Base-by-base conservation (phyloP, 2,329 filamentous ascomycete species). In the Alternaria triticimaculans region DNA sequence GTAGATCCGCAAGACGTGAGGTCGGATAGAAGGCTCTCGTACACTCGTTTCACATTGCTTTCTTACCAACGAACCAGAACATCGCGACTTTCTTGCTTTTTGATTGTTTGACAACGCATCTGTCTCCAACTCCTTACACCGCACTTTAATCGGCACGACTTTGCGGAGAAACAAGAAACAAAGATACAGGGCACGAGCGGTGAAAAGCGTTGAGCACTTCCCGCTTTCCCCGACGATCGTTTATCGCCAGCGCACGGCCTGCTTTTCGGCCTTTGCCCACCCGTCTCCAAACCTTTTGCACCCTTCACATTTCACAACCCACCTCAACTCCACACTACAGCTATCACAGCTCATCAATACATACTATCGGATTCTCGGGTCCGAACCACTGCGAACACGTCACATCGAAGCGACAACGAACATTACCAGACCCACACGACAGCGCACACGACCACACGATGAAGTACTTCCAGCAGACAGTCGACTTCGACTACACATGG, bases 401-500 rank as follows among this genome's bases (percentile, higher is more conserved):
- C 54, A 55, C 63, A 61, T 56, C 56, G 41, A 20, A 21, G 37
- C 55, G 56, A 54, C 26, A 58, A 20, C 49, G 46, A 25, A 46
- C 41, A 12, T 41, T 8, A 21, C 37, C 46, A 12, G 9, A 43
- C 48, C 41, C 60, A 45, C 46, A 45, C 51, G 26, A 59, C 60
- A 68, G 63, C 50, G 46, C 59, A 70, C 69, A 70, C 71, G 63
- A 66, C 51, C 60, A 60, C 55, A 65, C 61, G 15, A 98, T 99
- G 96, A 97, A 96, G 87, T 92, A 98, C 83, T 98, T 98, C 78
- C 92, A 93, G 73, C 96, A 93, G 76, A 85, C 86, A 43, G 92
- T 93, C 82, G 94, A 93, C 65, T 99, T 96, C 84, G 88, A 97
- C 84, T 99, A 99, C 86, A 97, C 95, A 49, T 99, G 96, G 96